Conservation (phyloP, 2,329 filamentous ascomycete genomes). For the Pyrenochaeta sp. region DNA sequence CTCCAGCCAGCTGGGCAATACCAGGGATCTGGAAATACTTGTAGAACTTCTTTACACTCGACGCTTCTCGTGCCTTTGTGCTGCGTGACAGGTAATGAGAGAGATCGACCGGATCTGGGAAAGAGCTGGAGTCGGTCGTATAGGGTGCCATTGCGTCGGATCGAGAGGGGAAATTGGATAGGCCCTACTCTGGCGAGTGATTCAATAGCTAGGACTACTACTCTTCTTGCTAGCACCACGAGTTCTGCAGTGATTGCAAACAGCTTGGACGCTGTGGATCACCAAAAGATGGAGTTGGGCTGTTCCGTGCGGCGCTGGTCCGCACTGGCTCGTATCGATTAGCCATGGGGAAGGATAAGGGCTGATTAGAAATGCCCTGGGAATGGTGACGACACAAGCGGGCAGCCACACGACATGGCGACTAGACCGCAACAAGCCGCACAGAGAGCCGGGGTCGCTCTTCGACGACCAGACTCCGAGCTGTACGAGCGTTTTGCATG, state of each 20-base stretch:
- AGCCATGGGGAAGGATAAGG: slow-evolving; percentile 24
- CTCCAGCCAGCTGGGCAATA: slow-evolving; percentile 69
- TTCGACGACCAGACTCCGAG: not conserved
- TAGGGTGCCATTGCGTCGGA: slow-evolving; percentile 31
- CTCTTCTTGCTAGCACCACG: too few relatives aligned
- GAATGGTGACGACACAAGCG: slow-evolving; percentile 26
- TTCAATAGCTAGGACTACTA: not conserved
- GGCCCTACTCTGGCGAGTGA: not conserved
- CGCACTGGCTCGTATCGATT: not conserved
- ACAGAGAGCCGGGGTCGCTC: not conserved
- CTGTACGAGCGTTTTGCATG: not conserved
- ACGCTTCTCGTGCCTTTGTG: slow-evolving; percentile 71
- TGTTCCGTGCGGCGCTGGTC: slow-evolving; percentile 17
- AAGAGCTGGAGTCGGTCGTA: slow-evolving; percentile 33
- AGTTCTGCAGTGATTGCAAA: slow-evolving; percentile 15
- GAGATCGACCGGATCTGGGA: slow-evolving; percentile 72
- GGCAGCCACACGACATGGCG: slow-evolving; percentile 10
- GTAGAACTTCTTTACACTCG: slow-evolving; percentile 81
- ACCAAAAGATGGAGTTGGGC: slow-evolving; percentile 10
- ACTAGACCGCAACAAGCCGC: slow-evolving; percentile 17
- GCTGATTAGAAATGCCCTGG: slow-evolving; percentile 35
- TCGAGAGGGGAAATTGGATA: not conserved
- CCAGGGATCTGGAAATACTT: slow-evolving; percentile 77
- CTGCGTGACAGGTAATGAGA: slow-evolving; percentile 79
- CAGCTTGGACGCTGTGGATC: slow-evolving; percentile 1